Conservation (phyloP, 805 yeast species). For the Hanseniaspora pseudoguilliermondii region DNA sequence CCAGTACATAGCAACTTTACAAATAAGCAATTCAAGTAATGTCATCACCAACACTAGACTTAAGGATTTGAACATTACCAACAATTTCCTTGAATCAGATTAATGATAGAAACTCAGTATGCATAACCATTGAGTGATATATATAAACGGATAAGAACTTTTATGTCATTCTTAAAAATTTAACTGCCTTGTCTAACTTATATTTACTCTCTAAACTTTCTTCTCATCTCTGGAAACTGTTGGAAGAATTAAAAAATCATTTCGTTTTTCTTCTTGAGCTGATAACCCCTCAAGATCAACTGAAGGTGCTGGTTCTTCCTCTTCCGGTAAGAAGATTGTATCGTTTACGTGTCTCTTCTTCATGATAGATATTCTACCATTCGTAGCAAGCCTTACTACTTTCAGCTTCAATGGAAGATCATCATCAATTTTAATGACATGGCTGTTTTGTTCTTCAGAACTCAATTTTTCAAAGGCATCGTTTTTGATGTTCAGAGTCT, state of each 20-base stretch:
- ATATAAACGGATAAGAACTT: neutral
- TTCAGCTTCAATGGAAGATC: conserved; percentile 70
- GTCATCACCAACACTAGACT: too few relatives aligned
- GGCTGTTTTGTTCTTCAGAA: conserved; percentile 25
- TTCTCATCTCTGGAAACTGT: neutral
- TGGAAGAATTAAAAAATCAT: neutral
- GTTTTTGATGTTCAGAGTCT: conserved; percentile 22
- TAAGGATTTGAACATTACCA: too few relatives aligned
- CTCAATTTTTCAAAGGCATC: conserved; percentile 26
- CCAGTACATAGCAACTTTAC: conserved; percentile 18
- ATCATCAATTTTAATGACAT: conserved; percentile 65
- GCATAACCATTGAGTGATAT: too few relatives aligned
- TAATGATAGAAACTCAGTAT: too few relatives aligned
- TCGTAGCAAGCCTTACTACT: conserved; percentile 71
- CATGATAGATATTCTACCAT: conserved; percentile 62
- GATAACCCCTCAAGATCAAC: neutral
- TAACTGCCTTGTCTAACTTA: neutral
- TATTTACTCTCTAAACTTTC: neutral
- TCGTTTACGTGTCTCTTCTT: conserved; percentile 50
- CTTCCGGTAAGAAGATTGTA: conserved; percentile 41
- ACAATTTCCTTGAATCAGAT: too few relatives aligned
- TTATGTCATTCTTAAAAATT: neutral
- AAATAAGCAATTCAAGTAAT: neutral
- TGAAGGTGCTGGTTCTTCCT: neutral
- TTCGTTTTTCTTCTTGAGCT: neutral